Evolutionary conservation across 2,329 filamentous ascomycete species (phyloP), one percentile per base, ranked within the genome.

Genomic region (Aspergillus costaricaensis): DNA sequence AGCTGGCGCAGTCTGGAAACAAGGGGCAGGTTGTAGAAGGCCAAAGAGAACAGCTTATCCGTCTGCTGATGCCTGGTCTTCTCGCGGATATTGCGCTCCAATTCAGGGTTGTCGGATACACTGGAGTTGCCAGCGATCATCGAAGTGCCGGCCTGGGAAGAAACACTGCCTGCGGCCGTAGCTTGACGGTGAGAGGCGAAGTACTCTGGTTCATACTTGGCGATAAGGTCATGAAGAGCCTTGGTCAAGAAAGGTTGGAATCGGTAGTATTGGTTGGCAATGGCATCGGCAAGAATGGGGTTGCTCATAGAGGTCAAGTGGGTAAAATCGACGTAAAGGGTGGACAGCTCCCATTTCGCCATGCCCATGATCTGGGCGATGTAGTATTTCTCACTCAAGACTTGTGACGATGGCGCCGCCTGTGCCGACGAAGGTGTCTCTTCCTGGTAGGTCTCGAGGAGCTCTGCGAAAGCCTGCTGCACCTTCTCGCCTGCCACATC

Each of bases 31-130:
- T 97, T 96, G 81, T 96, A 96, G 70, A 97, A 96, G 32, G 93
- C 93, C 55, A 97, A 83, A 4, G 92, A 87, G 76, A 99, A 98
- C 39, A 99, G 83, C 81, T 96, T 97, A 79, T 99, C 95, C 0
- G 95, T 97, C 79, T 97, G 93, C 76, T 97, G 93, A 75, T 96
- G 92, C 58, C 89, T 87, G 30, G 91, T 96, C 78, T 91, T 90
- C 69, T 88, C 86, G 48, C 70, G 73, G 27, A 87, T 86, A 44
- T 88, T 71, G 36, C 77, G 77, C 25, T 83, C 83, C 43, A 75
- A 60, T 50, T 82, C 80, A 48, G 82, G 83, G 15, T 79, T 81
- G 58, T 91, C 89, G 15, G 85, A 84, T 70, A 88, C 85, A 25
- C 82, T 88, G 38, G 81, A 83, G 57, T 86, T 86, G 38, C 83